These are phyloP conservation scores for Plectosphaerella cucumerina DNA, from an alignment of 2,329 filamentous ascomycete species.

Conservation along the genomic window DNA sequence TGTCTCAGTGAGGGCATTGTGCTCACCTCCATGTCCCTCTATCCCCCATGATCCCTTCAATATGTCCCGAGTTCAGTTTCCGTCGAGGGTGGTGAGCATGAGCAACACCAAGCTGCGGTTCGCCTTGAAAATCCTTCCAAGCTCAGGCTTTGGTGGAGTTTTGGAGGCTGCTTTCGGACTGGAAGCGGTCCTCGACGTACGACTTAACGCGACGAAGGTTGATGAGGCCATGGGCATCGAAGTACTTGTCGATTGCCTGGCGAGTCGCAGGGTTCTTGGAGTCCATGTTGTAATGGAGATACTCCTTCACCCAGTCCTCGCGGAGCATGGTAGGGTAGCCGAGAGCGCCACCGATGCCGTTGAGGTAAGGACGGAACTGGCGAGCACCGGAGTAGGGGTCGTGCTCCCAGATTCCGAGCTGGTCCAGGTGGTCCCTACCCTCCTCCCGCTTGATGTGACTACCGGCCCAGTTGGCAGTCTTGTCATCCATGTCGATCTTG, in stretches of 20 bases:
- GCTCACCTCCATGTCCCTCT: too few relatives aligned
- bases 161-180: too few relatives aligned
- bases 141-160: too few relatives aligned
- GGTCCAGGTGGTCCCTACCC: background rate
- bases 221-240: constrained; percentile 8
- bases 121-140: too few relatives aligned
- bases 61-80: too few relatives aligned
- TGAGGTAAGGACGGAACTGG: background rate
- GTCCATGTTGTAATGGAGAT: constrained; percentile 10
- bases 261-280: constrained; percentile 5
- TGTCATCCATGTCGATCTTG: background rate
- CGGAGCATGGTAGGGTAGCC: background rate
- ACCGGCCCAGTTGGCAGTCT: background rate
- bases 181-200: constrained; percentile 11
- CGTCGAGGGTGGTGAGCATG: too few relatives aligned
- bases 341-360: background rate
- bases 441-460: background rate
- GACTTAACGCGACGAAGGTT: constrained; percentile 19
- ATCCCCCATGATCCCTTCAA: too few relatives aligned
- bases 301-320: constrained; percentile 5
- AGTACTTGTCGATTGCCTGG: constrained; percentile 14
- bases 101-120: too few relatives aligned
- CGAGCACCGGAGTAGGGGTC: background rate
- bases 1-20: too few relatives aligned
- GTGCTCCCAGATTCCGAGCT: background rate